These are phyloP conservation scores for Westerdykella sp. DNA, from an alignment of 2,329 filamentous ascomycete genomes.

Conservation along the genomic window DNA sequence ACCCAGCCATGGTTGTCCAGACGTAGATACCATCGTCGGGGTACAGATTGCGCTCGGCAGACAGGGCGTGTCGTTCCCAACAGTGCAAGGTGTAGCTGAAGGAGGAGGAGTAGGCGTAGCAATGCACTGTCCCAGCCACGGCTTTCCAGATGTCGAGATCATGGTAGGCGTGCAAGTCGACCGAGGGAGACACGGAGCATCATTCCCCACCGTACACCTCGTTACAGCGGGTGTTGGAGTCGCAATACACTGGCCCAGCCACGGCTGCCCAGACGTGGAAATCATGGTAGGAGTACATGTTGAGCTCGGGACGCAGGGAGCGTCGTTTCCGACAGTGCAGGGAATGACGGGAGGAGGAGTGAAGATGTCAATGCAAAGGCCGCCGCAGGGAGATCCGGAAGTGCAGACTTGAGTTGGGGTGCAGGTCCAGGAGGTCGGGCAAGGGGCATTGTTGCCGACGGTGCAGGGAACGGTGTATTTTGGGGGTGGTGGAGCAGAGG, in stretches of 20 bases:
- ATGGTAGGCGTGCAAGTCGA: slow-evolving; percentile 9
- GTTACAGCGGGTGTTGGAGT: not conserved
- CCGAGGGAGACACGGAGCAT: slow-evolving; percentile 4
- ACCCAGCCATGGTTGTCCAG: slow-evolving; percentile 1
- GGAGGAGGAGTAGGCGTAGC: slow-evolving; percentile 3
- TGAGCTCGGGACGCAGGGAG: not conserved
- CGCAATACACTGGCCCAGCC: slow-evolving; percentile 2
- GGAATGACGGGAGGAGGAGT: not conserved
- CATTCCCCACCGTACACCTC: slow-evolving; percentile 7
- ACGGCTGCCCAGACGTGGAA: slow-evolving; percentile 2
- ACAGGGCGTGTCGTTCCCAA: slow-evolving; percentile 4
- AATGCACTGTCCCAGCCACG: slow-evolving; percentile 6
- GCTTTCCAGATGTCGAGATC: slow-evolving; percentile 3
- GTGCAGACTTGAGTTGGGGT: slow-evolving; percentile 8
- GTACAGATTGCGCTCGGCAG: not conserved
- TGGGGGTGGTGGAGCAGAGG: not conserved
- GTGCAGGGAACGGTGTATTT: slow-evolving; percentile 2
- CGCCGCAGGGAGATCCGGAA: slow-evolving; percentile 3
- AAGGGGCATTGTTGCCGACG: slow-evolving; percentile 8
- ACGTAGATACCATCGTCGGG: slow-evolving; percentile 2
- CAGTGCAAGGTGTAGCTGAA: slow-evolving; percentile 1
- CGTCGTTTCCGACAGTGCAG: slow-evolving; percentile 5
- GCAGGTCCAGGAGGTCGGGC: slow-evolving; percentile 3
- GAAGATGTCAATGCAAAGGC: slow-evolving; percentile 2
- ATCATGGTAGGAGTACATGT: slow-evolving; percentile 5